These are phyloP conservation scores for Brassica incana DNA, from an alignment of 345 rosid genomes.

Conservation along the genomic window DNA sequence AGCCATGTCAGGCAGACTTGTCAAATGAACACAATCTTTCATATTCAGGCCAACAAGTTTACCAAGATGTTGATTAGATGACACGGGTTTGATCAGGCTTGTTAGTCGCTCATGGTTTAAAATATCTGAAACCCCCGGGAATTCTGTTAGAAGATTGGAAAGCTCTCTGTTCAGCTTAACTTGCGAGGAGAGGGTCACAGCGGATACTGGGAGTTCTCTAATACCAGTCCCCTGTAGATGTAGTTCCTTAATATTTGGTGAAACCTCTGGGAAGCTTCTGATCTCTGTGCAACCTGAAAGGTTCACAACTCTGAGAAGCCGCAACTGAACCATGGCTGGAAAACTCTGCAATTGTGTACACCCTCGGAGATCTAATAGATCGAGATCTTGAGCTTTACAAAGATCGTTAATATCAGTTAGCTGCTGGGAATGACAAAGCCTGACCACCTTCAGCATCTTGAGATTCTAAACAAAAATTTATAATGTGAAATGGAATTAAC, in stretches of 20 bases:
- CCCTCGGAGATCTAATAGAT: slow-evolving; percentile 15
- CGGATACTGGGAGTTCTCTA: not conserved
- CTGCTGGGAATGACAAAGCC: slow-evolving; percentile 18
- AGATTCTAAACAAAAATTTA: not conserved
- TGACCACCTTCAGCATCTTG: slow-evolving; percentile 9
- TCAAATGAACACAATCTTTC: slow-evolving; percentile 5
- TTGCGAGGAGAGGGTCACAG: not conserved
- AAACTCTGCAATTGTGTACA: slow-evolving; percentile 9
- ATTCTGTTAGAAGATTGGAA: not conserved
- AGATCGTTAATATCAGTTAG: not conserved
- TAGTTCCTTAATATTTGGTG: slow-evolving; percentile 4
- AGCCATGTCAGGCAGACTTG: slow-evolving; percentile 12
- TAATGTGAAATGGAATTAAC: not conserved
- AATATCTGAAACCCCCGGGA: not conserved
- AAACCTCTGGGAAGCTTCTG: not conserved
- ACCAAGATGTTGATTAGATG: not conserved
- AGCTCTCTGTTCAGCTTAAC: too few relatives aligned
- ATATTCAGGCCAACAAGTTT: slow-evolving; percentile 10
- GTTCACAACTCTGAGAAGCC: slow-evolving; percentile 13
- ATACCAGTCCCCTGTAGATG: slow-evolving; percentile 18
- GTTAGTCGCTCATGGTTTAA: not conserved
- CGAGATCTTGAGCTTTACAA: not conserved
- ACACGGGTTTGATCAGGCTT: not conserved
- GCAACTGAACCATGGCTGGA: not conserved
- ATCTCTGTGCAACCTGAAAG: slow-evolving; percentile 11